Conservation (phyloP, 2,329 filamentous ascomycete genomes). For the Colletotrichum tropicale region DNA sequence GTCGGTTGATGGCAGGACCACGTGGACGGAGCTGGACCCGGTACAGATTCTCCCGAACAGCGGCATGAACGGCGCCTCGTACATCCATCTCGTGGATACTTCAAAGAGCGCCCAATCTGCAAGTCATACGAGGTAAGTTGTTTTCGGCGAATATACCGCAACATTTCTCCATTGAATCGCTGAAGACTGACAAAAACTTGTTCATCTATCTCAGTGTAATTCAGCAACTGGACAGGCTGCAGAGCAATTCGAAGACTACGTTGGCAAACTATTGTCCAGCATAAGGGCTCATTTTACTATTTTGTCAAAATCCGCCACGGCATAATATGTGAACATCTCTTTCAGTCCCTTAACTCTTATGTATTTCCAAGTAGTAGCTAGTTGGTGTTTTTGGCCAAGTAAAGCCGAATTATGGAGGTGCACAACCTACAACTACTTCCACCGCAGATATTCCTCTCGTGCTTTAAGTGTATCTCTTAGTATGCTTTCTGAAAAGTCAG, state of each 20-base stretch:
- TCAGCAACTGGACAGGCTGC: neutral
- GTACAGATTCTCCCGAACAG: neutral
- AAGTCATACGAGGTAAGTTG: neutral
- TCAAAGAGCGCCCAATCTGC: neutral
- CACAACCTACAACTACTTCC: neutral
- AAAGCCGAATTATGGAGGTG: neutral
- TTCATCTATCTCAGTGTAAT: neutral
- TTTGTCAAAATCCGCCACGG: accelerated
- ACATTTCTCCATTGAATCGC: accelerated
- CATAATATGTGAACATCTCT: accelerated
- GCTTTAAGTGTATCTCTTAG: neutral
- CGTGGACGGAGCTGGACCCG: neutral
- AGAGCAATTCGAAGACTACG: neutral
- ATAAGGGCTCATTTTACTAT: neutral
- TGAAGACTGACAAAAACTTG: neutral
- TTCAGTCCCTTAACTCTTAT: accelerated
- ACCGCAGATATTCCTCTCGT: neutral
- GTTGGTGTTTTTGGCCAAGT: neutral
- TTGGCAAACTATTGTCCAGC: neutral
- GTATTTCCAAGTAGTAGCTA: neutral
- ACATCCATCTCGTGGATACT: neutral
- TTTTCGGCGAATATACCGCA: neutral
- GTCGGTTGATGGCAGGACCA: neutral
- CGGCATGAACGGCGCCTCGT: neutral
- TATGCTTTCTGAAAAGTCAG: neutral